Evolutionary conservation across 805 yeast species (phyloP).

Genomic region (Clavispora santaluciae): DNA sequence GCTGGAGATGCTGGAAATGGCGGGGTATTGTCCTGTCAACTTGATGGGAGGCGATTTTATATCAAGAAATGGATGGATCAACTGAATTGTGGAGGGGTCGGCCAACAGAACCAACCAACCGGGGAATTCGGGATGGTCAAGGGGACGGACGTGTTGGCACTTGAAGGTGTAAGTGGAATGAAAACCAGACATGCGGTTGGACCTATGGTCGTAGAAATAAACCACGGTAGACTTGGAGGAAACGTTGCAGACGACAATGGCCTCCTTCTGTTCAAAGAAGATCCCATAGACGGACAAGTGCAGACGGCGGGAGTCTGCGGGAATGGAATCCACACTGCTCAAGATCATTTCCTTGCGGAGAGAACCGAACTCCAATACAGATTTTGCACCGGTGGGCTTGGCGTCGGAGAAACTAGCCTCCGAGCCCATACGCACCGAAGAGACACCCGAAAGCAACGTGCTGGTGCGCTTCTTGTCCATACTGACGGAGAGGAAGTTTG

Average conservation of each 20-base stretch:
- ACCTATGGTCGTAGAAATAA: conserved; percentile 42
- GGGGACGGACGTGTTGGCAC: conserved; percentile 28
- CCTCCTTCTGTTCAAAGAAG: conserved; percentile 53
- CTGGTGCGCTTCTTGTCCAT: conserved; percentile 43
- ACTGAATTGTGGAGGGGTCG: conserved; percentile 27
- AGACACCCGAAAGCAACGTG: conserved; percentile 35
- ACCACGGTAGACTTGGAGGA: conserved; percentile 41
- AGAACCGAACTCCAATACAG: conserved; percentile 25
- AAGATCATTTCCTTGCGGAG: conserved; percentile 67
- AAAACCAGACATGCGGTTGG: conserved; percentile 27
- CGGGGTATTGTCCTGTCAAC: conserved; percentile 15
- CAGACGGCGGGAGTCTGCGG: conserved; percentile 23
- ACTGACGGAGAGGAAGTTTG: conserved; percentile 23
- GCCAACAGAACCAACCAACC: conserved; percentile 45
- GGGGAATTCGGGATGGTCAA: conserved; percentile 28
- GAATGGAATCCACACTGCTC: conserved; percentile 50
- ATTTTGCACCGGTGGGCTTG: conserved; percentile 8
- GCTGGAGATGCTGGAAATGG: conserved; percentile 21
- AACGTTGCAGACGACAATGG: conserved; percentile 50
- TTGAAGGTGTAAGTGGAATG: conserved; percentile 7
- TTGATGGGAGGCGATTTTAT: conserved; percentile 31
- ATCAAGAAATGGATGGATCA: conserved; percentile 58
- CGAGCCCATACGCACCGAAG: conserved; percentile 43
- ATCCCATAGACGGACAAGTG: conserved; percentile 35
- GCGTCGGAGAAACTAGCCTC: conserved; percentile 28